These are phyloP conservation scores for Bremia lactucae DNA, from an alignment of 352 stramenopile genomes.

Conservation along the genomic window DNA sequence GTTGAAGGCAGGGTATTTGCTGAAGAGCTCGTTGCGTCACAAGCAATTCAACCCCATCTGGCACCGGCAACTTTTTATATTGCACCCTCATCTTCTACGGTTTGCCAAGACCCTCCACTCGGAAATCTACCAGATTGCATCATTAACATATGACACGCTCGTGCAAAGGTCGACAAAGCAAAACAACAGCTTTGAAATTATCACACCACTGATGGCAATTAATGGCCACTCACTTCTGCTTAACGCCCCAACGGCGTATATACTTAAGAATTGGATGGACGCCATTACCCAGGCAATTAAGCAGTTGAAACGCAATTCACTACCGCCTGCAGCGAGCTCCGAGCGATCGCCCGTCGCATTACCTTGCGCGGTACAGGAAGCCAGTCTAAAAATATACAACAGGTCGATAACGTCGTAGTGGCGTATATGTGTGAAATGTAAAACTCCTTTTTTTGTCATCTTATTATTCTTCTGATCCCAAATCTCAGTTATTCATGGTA, in stretches of 20 bases:
- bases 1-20: conserved; percentile 56
- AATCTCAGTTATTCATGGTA: no score
- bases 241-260: conserved; percentile 37
- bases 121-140: conserved; percentile 70
- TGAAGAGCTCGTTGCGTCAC: conserved; percentile 82
- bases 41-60: conserved; percentile 82
- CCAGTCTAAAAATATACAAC: conserved; percentile 15
- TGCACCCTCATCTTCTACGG: conserved; percentile 56
- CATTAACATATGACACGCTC: conserved; percentile 44
- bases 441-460: conserved; percentile 9
- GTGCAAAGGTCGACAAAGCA: conserved; percentile 63
- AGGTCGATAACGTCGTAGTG: conserved; percentile 6
- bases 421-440: conserved; percentile 14
- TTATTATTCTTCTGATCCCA: conserved; percentile 2
- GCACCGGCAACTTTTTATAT: conserved; percentile 63
- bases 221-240: conserved; percentile 58
- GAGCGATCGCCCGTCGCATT: conserved; percentile 19
- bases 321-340: conserved; percentile 1
- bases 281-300: conserved; percentile 42
- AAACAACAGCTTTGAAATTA: conserved; percentile 70
- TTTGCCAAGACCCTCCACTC: conserved; percentile 55
- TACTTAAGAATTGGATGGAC: conserved; percentile 55
- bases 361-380: conserved; percentile 12
- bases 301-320: conserved; percentile 18
- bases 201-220: conserved; percentile 58